Conservation (phyloP, 2,329 filamentous ascomycete species). For the Cercospora zeae-maydis region DNA sequence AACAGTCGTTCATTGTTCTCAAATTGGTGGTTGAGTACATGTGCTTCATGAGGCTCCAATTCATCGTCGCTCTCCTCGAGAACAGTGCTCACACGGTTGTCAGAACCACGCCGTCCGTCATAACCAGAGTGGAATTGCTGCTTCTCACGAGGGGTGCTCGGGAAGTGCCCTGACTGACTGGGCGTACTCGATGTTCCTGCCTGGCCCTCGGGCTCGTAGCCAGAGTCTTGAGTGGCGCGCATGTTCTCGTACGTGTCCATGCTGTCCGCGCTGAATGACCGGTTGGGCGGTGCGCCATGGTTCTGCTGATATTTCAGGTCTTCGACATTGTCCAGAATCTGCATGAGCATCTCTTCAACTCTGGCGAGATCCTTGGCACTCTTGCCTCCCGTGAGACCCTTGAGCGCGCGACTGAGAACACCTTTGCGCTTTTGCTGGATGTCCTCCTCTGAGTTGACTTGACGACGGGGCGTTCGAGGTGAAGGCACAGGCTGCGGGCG, state of each 20-base stretch:
- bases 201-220: slow-evolving; percentile 80
- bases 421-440: slow-evolving; percentile 77
- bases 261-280: slow-evolving; percentile 42
- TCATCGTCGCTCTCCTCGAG: slow-evolving; percentile 84
- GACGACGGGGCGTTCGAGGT: slow-evolving; percentile 52
- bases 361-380: slow-evolving; percentile 66
- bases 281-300: slow-evolving; percentile 26
- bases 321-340: slow-evolving; percentile 88
- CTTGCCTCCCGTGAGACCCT: slow-evolving; percentile 75
- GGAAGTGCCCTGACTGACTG: slow-evolving; percentile 70
- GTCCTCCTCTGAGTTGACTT: slow-evolving; percentile 54
- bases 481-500: slow-evolving; percentile 71
- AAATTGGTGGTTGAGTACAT: slow-evolving; percentile 52
- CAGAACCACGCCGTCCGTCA: slow-evolving; percentile 55
- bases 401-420: slow-evolving; percentile 90
- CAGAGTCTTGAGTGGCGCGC: slow-evolving; percentile 64
- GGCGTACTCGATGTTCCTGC: slow-evolving; percentile 71
- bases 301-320: slow-evolving; percentile 46
- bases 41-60: slow-evolving; percentile 58
- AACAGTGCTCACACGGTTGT: slow-evolving; percentile 86
- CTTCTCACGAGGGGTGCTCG: slow-evolving; percentile 32
- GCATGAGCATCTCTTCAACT: slow-evolving; percentile 61
- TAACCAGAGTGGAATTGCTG: slow-evolving; percentile 48
- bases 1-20: slow-evolving; percentile 58
- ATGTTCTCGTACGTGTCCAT: slow-evolving; percentile 68